These are phyloP conservation scores for Hansenula lynferdii DNA, from an alignment of 1,139 yeast species.

Conservation along the genomic window DNA sequence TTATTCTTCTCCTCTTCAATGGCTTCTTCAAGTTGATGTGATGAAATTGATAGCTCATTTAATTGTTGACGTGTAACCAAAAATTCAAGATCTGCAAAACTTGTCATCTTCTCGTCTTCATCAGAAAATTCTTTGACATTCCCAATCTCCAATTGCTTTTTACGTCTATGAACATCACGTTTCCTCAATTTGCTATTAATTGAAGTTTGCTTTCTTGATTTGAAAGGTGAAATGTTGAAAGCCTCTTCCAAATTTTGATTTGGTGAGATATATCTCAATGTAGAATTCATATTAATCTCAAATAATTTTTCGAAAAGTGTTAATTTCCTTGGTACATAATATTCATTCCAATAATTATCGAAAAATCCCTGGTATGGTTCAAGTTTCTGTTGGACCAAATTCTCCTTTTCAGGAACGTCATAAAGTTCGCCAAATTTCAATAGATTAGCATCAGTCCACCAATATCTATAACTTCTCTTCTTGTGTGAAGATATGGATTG, in stretches of 20 bases:
- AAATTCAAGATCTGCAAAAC: conserved; percentile 8
- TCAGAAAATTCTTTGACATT: conserved; percentile 4
- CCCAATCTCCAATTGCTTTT: background rate
- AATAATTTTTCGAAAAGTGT: conserved; percentile 66
- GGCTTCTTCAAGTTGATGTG: conserved; percentile 5
- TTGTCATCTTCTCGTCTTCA: conserved; percentile 2
- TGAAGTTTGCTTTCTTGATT: conserved; percentile 40
- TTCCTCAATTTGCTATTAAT: conserved; percentile 28
- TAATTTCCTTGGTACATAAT: conserved; percentile 66
- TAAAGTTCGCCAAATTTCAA: conserved; percentile 28
- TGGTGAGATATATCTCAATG: conserved; percentile 58
- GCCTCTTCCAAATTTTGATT: conserved; percentile 12
- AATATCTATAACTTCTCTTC: conserved; percentile 65
- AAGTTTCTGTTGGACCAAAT: conserved; percentile 25
- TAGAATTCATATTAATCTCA: conserved; percentile 85
- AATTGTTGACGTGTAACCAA: conserved; percentile 12
- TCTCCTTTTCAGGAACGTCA: conserved; percentile 25
- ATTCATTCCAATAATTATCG: conserved; percentile 86
- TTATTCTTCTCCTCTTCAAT: conserved; percentile 9
- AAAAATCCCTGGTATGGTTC: conserved; percentile 67
- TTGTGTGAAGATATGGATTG: conserved; percentile 23
- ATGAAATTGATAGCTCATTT: conserved; percentile 4
- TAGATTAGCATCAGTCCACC: conserved; percentile 74
- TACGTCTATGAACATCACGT: conserved; percentile 14
- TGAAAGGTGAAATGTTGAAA: conserved; percentile 36